Conservation (phyloP, 2,329 filamentous ascomycete species). For the Neoscytalidium dimidiatum region DNA sequence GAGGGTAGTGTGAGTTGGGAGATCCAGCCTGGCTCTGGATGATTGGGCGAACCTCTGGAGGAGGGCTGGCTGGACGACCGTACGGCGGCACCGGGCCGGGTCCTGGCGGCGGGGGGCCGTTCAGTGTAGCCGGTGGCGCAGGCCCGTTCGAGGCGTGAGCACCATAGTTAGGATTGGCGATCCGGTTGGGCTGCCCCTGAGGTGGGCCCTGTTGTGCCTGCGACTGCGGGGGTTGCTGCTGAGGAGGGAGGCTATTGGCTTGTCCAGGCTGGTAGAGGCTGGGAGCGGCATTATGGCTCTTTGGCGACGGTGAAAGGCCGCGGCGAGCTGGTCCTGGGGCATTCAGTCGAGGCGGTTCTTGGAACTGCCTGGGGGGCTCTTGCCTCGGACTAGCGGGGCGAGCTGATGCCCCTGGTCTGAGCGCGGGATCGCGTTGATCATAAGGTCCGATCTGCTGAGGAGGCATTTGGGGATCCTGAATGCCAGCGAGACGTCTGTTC, state of each 20-base stretch:
- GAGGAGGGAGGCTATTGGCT: slow-evolving; percentile 28
- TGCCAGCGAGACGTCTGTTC: slow-evolving; percentile 72
- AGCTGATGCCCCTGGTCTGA: slow-evolving; percentile 62
- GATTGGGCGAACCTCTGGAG: slow-evolving; percentile 79
- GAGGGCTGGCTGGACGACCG: slow-evolving; percentile 72
- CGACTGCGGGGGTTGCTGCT: slow-evolving; percentile 33
- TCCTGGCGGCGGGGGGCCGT: slow-evolving; percentile 49
- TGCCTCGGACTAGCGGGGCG: slow-evolving; percentile 76
- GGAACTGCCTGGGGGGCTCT: slow-evolving; percentile 70
- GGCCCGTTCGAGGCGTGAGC: slow-evolving; percentile 42
- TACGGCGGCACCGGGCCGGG: slow-evolving; percentile 66
- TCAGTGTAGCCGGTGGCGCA: slow-evolving; percentile 56
- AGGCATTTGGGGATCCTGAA: slow-evolving; percentile 63
- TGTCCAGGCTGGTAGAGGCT: slow-evolving; percentile 48
- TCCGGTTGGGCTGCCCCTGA: slow-evolving; percentile 47
- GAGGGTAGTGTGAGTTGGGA: slow-evolving; percentile 82
- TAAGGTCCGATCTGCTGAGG: slow-evolving; percentile 80
- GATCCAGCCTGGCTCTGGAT: slow-evolving; percentile 87
- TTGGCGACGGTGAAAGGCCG: slow-evolving; percentile 60
- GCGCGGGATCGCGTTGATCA: slow-evolving; percentile 71
- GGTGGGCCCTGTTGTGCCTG: slow-evolving; percentile 54
- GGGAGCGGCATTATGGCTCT: slow-evolving; percentile 56
- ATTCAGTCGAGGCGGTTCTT: slow-evolving; percentile 62
- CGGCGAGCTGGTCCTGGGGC: slow-evolving; percentile 52
- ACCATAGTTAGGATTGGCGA: slow-evolving; percentile 51